phyloP scores from a whole-genome alignment of 345 rosid genomes.

The Lepidium aucheri region DNA sequence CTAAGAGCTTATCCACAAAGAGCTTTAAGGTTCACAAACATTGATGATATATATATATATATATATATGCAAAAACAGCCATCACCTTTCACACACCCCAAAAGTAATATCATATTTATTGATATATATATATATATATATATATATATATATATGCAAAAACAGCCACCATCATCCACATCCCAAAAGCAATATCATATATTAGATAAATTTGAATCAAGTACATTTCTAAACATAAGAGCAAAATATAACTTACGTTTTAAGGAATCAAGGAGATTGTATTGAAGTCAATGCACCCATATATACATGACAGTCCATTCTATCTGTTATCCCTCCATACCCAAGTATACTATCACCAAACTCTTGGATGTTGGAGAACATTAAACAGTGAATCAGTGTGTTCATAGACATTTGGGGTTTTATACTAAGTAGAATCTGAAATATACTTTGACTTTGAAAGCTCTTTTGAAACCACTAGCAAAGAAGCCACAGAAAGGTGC shows the following conservation, averaged over 20 bases:
- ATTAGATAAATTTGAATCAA: neutral
- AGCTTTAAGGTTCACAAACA: too few species aligned
- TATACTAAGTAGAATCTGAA: neutral
- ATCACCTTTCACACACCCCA: too few species aligned
- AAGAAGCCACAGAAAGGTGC: slow-evolving; percentile 96
- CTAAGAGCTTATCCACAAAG: slow-evolving; percentile 61
- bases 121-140: too few species aligned
- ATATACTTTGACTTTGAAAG: slow-evolving; percentile 78
- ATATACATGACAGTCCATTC: too few species aligned
- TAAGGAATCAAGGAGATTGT: too few species aligned
- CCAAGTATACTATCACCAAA: slow-evolving; percentile 81
- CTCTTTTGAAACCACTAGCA: slow-evolving; percentile 94
- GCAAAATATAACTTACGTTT: neutral
- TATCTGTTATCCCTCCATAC: slow-evolving; percentile 89
- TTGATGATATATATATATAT: too few species aligned
- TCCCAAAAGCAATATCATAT: neutral
- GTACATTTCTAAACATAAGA: neutral
- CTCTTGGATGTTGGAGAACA: slow-evolving; percentile 13
- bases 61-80: slow-evolving; percentile 88
- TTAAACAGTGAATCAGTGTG: neutral
- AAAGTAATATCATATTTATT: too few species aligned
- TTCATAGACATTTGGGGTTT: neutral
- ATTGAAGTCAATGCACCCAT: too few species aligned
- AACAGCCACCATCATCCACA: too few species aligned
- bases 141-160: too few species aligned